These are phyloP conservation scores for Tanacetum coccineum DNA, from an alignment of 129 eudicot species.

Conservation along the genomic window DNA sequence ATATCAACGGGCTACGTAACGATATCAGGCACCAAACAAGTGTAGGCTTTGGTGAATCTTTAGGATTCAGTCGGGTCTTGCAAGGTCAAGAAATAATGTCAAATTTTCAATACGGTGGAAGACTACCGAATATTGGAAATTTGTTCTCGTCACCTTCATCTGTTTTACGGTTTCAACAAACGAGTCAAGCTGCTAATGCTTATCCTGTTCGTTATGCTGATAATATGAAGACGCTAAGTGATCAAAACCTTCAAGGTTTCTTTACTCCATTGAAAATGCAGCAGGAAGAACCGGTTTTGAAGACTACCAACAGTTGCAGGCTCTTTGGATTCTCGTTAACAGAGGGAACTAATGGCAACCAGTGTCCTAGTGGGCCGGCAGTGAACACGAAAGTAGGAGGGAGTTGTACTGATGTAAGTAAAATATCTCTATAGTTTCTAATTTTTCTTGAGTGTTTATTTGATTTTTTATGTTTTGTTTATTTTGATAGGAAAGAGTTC, in stretches of 20 bases:
- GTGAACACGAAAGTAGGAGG: conserved; percentile 39
- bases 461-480: neutral
- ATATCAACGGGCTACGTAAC: conserved; percentile 19
- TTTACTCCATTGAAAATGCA: conserved; percentile 19
- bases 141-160: conserved; percentile 52
- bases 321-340: conserved; percentile 76
- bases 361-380: conserved; percentile 34
- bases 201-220: conserved; percentile 24
- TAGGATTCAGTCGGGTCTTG: conserved; percentile 75
- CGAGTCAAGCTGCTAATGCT: conserved; percentile 30
- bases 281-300: conserved; percentile 30
- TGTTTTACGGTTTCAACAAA: conserved; percentile 48
- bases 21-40: conserved; percentile 30
- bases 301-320: conserved; percentile 56
- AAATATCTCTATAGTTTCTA: neutral
- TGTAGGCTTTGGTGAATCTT: conserved; percentile 48
- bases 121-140: conserved; percentile 35
- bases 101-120: conserved; percentile 37
- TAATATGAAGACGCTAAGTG: conserved; percentile 1
- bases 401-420: conserved; percentile 48
- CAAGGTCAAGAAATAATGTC: conserved; percentile 96
- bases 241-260: conserved; percentile 16
- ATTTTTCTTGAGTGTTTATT: neutral
- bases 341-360: conserved; percentile 43
- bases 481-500: conserved; percentile 26